phyloP scores from a whole-genome alignment of 306 rosid species.

The Glycine tomentella region DNA sequence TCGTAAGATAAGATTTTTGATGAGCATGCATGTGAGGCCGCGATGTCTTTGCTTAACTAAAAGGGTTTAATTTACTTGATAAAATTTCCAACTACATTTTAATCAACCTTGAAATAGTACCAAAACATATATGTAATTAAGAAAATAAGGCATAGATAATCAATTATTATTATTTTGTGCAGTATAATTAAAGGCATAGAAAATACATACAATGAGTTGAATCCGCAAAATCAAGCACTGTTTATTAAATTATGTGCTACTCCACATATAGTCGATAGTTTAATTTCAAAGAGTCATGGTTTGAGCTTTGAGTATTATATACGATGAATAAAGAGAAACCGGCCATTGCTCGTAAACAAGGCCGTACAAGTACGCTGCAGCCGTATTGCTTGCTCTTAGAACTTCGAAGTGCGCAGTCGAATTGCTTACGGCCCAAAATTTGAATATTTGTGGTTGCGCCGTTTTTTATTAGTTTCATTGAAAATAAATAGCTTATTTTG shows the following conservation, averaged over 20 bases:
- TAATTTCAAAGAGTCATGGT: neutral
- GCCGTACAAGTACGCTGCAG: neutral
- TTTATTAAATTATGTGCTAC: neutral
- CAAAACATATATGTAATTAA: neutral
- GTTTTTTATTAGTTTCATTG: neutral
- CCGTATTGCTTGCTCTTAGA: neutral
- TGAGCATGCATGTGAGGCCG: neutral
- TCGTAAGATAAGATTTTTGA: neutral
- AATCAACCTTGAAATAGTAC: neutral
- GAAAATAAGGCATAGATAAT: no score
- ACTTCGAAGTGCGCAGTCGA: neutral
- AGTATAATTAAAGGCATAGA: neutral
- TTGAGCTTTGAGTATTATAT: neutral
- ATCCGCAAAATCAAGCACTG: neutral
- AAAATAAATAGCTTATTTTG: neutral
- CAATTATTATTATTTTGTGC: neutral
- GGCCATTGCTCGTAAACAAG: no score
- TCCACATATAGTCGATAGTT: neutral
- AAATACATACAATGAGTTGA: neutral
- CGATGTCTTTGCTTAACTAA: neutral
- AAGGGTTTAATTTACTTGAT: neutral
- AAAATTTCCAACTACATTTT: neutral
- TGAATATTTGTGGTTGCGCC: neutral
- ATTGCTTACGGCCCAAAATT: neutral
- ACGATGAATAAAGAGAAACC: neutral